Base-by-base conservation (phyloP, 495 filamentous ascomycete species). In the Hypoxylon lenormandii region DNA sequence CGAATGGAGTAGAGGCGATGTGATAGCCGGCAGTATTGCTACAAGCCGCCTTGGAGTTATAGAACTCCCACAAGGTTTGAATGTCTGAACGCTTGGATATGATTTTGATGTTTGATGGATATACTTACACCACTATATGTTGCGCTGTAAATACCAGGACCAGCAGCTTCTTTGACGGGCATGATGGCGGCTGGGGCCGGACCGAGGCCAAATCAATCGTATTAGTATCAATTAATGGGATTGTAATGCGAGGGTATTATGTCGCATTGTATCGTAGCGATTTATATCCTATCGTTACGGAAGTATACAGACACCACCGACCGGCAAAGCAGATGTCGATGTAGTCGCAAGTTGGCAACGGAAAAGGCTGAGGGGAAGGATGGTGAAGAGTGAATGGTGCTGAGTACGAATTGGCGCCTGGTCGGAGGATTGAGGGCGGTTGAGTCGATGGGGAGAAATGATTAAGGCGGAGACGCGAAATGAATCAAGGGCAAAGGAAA, bases 51-150 rank as follows among this genome's bases (percentile, higher is more conserved):
- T 4, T 38, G 36, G 36, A 12, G 36, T 3, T 16, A 38, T 5
- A 38, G 38, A 72, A 72, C 45, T 46, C 37, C 37, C 47, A 28
- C 23, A 26, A 26, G 23, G 5, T 26, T 2, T 26, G 2, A 5
- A 26, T 26, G 5, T 26, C 23, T n/a, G n/a, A n/a, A n/a, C n/a
- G n/a, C n/a, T n/a, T n/a, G n/a, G 23, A 26, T 26, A 26, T 26
- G 5, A 5, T 26, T 26, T 26, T 28, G 5, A 6, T 22, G 64
- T 28, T 28, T 7, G 7, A 33, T 33, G 6, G 10, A 61, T 55
- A 15, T 15, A 83, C 90, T 80, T 83, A 97, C 93, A 87, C 90
- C 92, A 79, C 93, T 97, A 77, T 97, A 97, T 0, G 93, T 97
- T 48, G 93, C 93, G 78, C 91, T 92, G 78, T 93, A 97, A 54